Evolutionary conservation across 495 filamentous ascomycete species (phyloP).

Genomic region (Immersiella caudata): DNA sequence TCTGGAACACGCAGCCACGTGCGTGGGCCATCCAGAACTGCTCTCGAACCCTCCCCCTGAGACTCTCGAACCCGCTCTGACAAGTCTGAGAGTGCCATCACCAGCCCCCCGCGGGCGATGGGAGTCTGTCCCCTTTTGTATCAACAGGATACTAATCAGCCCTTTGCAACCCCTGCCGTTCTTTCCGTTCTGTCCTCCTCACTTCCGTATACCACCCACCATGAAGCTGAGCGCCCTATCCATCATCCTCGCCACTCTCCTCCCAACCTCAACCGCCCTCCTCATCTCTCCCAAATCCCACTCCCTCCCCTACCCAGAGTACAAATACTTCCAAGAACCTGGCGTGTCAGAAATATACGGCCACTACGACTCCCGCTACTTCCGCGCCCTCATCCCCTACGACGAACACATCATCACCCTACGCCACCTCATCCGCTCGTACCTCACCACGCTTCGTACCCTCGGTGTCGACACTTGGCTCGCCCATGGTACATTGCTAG

Average conservation of each 20-base stretch:
- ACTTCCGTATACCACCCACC: not conserved
- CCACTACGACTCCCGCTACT: constrained; percentile 77
- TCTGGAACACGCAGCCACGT: not conserved
- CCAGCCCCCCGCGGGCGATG: too few relatives aligned
- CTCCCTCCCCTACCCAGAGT: constrained; percentile 19
- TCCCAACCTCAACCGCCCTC: not conserved
- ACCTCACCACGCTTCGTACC: constrained; percentile 65
- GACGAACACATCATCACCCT: constrained; percentile 65
- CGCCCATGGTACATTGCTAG: constrained; percentile 81
- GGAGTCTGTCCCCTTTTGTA: not conserved
- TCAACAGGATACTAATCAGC: not conserved
- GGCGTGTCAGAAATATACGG: constrained; percentile 58
- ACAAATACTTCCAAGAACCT: constrained; percentile 59
- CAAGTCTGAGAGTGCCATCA: not conserved
- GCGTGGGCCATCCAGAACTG: not conserved
- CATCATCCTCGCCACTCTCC: not conserved
- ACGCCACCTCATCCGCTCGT: constrained; percentile 70
- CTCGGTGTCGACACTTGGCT: constrained; percentile 81
- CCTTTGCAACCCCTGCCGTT: not conserved
- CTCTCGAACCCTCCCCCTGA: not conserved
- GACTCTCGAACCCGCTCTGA: not conserved
- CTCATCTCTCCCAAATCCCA: constrained; percentile 5
- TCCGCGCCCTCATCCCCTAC: constrained; percentile 61
- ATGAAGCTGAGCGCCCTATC: not conserved
- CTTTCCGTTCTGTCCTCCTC: not conserved